Percentiles rank a stretch among this genome's conserved stretches.
phyloP scores from a whole-genome alignment of 495 filamentous ascomycete species.

The Hypoxylon lienhwacheense region DNA sequence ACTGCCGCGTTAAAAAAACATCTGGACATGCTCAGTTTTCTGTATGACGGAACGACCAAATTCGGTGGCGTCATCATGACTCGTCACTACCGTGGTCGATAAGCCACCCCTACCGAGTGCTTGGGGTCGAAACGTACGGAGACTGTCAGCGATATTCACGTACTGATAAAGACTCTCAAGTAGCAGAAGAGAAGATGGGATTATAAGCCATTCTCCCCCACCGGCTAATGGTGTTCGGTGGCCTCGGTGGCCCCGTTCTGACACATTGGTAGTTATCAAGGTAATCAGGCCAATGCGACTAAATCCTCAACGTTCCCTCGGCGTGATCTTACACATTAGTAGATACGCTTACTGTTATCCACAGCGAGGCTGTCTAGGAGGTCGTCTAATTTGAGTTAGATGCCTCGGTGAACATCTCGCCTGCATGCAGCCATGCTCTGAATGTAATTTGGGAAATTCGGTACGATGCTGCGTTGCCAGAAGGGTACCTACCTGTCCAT shows the following conservation, averaged over 20 bases:
- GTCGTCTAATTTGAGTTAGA: neutral
- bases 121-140: no score
- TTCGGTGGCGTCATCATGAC: no score
- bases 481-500: constrained; percentile 2
- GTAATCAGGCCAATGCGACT: constrained; percentile 4
- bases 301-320: neutral
- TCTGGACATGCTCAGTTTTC: no score
- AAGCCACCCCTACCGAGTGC: neutral
- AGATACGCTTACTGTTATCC: neutral
- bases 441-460: neutral
- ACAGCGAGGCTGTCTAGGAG: neutral
- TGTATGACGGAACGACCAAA: no score
- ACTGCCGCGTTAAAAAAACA: neutral
- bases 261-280: constrained; percentile 16
- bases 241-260: constrained; percentile 12
- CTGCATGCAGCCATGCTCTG: neutral
- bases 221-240: no score
- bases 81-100: no score
- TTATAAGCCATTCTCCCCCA: no score
- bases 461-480: neutral
- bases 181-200: no score
- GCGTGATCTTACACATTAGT: neutral
- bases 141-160: no score
- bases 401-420: neutral
- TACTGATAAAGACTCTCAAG: no score